phyloP scores from a whole-genome alignment of 805 yeast genomes.

The Spathaspora gorwiae region DNA sequence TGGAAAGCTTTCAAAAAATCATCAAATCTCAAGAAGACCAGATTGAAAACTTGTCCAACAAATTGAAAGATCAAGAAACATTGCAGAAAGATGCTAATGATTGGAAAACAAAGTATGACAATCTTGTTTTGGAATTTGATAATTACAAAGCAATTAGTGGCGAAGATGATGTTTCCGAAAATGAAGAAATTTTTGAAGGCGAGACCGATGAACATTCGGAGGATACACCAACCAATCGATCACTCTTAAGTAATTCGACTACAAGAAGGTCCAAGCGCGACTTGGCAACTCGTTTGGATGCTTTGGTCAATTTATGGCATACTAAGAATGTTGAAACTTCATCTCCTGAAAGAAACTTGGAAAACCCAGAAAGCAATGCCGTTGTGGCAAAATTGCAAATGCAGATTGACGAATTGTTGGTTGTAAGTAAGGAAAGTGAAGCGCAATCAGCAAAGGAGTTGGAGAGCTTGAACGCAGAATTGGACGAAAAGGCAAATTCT shows the following conservation, averaged over 20 bases:
- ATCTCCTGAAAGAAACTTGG: constrained; percentile 3
- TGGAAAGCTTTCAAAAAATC: constrained; percentile 49
- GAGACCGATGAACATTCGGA: constrained; percentile 7
- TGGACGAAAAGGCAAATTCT: constrained; percentile 22
- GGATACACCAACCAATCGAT: constrained; percentile 15
- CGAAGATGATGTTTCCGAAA: constrained; percentile 30
- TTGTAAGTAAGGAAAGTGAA: constrained; percentile 42
- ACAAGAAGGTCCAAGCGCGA: constrained; percentile 23
- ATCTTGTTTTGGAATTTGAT: constrained; percentile 40
- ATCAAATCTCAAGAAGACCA: constrained; percentile 49
- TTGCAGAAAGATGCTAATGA: constrained; percentile 45
- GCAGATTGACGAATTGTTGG: constrained; percentile 54
- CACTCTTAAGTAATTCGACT: constrained; percentile 16
- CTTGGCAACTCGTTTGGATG: constrained; percentile 32
- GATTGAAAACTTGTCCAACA: constrained; percentile 36
- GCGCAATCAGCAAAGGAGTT: constrained; percentile 33
- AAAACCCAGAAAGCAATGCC: constrained; percentile 14
- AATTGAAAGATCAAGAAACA: constrained; percentile 40
- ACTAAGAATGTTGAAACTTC: constrained; percentile 10
- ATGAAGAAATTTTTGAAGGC: constrained; percentile 11
- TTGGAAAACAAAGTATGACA: constrained; percentile 43
- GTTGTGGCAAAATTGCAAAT: constrained; percentile 43
- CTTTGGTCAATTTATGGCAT: constrained; percentile 32
- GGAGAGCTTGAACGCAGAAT: constrained; percentile 24
- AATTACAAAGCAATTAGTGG: constrained; percentile 33